Percentiles rank a stretch among this genome's conserved stretches.
phyloP scores from a whole-genome alignment of 1,284 basidiomycete genomes.

The Agaricales sp. region DNA sequence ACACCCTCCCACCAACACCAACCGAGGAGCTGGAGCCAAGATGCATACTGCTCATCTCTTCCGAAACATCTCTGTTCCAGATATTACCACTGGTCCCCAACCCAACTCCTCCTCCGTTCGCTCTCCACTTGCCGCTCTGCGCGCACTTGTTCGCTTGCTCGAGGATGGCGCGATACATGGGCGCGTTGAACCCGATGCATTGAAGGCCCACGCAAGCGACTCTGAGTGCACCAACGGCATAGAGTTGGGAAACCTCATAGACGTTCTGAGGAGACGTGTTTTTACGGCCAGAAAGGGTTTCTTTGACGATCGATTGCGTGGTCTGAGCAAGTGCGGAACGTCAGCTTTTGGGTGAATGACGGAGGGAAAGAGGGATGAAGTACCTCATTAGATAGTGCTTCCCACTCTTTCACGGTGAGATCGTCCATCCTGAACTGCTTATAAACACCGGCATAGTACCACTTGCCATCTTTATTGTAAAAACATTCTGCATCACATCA shows the following conservation, averaged over 20 bases:
- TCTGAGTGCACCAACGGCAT: conserved; percentile 57
- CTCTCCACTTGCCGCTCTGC: conserved; percentile 11
- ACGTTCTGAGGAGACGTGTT: conserved; percentile 66
- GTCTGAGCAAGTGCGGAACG: conserved; percentile 30
- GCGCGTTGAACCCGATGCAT: conserved; percentile 61
- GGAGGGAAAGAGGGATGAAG: conserved; percentile 8
- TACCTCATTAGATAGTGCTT: conserved; percentile 52
- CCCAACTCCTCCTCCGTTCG: background rate
- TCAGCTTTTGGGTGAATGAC: conserved; percentile 2
- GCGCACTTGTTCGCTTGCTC: conserved; percentile 50
- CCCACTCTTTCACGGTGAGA: conserved; percentile 57
- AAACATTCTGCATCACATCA: conserved; percentile 49
- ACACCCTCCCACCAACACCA: too few relatives aligned
- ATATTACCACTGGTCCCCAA: background rate
- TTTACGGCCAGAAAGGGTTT: conserved; percentile 57
- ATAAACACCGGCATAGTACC: conserved; percentile 76
- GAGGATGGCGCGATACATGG: conserved; percentile 49
- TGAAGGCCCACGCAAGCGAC: conserved; percentile 63
- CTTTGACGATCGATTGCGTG: conserved; percentile 51
- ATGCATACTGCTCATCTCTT: background rate
- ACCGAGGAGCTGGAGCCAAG: conserved; percentile 4
- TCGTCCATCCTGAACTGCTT: conserved; percentile 52
- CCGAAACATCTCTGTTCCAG: conserved; percentile 1
- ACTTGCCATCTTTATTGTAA: conserved; percentile 64
- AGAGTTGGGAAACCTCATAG: conserved; percentile 63